Percentiles rank a stretch among this genome's conserved stretches.
Evolutionary conservation across 2,329 filamentous ascomycete species (phyloP).

Genomic region (Colletotrichum phormii): DNA sequence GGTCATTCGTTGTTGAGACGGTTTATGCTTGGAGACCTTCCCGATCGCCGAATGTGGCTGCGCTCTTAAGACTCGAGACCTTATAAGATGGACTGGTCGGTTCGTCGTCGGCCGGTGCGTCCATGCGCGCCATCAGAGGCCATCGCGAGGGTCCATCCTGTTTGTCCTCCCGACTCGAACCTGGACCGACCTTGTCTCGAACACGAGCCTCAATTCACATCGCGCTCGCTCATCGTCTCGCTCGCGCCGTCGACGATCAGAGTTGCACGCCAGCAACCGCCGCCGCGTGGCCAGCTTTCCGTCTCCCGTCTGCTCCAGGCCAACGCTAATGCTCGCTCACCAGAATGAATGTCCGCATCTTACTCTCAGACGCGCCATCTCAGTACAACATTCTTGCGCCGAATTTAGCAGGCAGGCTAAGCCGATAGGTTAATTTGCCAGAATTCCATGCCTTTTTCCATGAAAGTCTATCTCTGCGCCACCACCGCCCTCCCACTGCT

Average conservation of each 20-base stretch:
- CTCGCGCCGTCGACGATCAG: background rate
- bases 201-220: slow-evolving; percentile 25
- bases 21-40: slow-evolving; percentile 14
- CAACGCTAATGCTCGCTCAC: slow-evolving; percentile 19
- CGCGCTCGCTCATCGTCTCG: background rate
- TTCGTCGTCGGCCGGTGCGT: slow-evolving; percentile 10
- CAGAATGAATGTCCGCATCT: slow-evolving; percentile 33
- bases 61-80: background rate
- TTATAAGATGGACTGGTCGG: slow-evolving; percentile 14
- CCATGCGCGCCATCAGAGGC: slow-evolving; percentile 26
- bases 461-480: slow-evolving; percentile 25
- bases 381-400: slow-evolving; percentile 22
- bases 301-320: slow-evolving; percentile 24
- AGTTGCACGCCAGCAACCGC: background rate
- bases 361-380: slow-evolving; percentile 27
- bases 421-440: slow-evolving; percentile 26
- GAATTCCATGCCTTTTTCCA: slow-evolving; percentile 26
- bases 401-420: slow-evolving; percentile 21
- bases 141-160: slow-evolving; percentile 14
- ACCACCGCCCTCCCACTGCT: slow-evolving; percentile 3
- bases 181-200: slow-evolving; percentile 17
- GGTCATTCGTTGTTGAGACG: slow-evolving; percentile 21
- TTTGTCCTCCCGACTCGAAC: slow-evolving; percentile 13
- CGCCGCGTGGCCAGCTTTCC: slow-evolving; percentile 16
- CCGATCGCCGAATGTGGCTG: slow-evolving; percentile 2